phyloP scores from a whole-genome alignment of 441 rosid genomes.

The Brassica hybrid region DNA sequence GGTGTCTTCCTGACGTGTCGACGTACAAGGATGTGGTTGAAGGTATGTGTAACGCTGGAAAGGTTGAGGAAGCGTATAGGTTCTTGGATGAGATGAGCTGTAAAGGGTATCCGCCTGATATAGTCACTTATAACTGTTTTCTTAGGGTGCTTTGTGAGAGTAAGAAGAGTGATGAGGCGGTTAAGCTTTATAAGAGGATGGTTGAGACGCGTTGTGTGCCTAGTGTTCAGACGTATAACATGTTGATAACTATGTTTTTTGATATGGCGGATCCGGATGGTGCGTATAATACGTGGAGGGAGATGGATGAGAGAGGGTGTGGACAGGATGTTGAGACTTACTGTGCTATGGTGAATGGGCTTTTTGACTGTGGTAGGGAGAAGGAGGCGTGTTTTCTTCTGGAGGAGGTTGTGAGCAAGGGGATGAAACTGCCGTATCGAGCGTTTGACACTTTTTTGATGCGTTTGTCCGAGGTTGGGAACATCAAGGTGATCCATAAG shows the following conservation, averaged over 20 bases:
- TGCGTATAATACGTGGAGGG: conserved; percentile 80
- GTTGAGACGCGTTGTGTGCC: conserved; percentile 82
- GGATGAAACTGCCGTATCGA: conserved; percentile 75
- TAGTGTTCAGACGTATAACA: conserved; percentile 86
- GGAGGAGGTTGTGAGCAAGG: conserved; percentile 69
- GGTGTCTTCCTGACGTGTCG: conserved; percentile 91
- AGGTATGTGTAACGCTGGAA: conserved; percentile 86
- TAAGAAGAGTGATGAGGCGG: conserved; percentile 69
- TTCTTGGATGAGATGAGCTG: conserved; percentile 84
- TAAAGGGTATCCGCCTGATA: conserved; percentile 92
- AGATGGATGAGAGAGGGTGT: conserved; percentile 76
- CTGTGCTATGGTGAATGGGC: conserved; percentile 88
- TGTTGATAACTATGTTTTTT: conserved; percentile 82
- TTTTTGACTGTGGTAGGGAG: conserved; percentile 65
- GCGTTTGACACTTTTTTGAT: conserved; percentile 74
- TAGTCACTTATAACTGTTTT: conserved; percentile 87
- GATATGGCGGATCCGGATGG: conserved; percentile 69
- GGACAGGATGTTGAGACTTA: conserved; percentile 70
- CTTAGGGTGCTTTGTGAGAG: conserved; percentile 81
- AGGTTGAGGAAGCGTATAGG: conserved; percentile 75
- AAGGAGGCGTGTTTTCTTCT: conserved; percentile 77
- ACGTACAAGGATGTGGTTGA: conserved; percentile 82
- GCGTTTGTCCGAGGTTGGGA: conserved; percentile 75
- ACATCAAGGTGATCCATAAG: conserved; percentile 71
- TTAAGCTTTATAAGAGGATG: conserved; percentile 72